Percentiles rank a stretch among this genome's conserved stretches.
Conservation (phyloP, 305 asterid genomes). For the Fraxinus latifolia region DNA sequence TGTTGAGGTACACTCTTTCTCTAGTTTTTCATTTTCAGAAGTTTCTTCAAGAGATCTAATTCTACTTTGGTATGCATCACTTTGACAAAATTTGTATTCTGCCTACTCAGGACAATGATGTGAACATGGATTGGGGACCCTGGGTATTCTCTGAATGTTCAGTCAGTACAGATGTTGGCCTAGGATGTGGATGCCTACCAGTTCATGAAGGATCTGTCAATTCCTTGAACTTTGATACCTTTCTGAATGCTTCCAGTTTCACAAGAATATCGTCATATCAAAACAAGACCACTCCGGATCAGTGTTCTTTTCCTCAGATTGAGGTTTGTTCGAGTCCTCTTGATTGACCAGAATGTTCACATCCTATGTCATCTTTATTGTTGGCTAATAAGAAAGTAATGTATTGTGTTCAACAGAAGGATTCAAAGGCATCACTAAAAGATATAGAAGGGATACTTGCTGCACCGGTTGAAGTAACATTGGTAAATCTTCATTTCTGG, state of each 20-base stretch:
- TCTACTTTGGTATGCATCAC: not conserved
- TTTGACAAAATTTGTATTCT: slow-evolving; percentile 20
- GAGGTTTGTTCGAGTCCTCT: slow-evolving; percentile 27
- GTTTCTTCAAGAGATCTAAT: slow-evolving; percentile 15
- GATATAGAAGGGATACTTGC: slow-evolving; percentile 28
- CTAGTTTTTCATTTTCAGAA: slow-evolving; percentile 17
- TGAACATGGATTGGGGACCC: slow-evolving; percentile 61
- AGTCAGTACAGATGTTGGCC: slow-evolving; percentile 26
- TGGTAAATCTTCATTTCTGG: slow-evolving; percentile 27
- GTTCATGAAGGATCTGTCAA: slow-evolving; percentile 50
- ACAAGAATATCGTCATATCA: slow-evolving; percentile 31
- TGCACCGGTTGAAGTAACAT: slow-evolving; percentile 23
- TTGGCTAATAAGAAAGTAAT: slow-evolving; percentile 26
- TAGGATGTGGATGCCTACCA: slow-evolving; percentile 39
- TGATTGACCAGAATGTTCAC: slow-evolving; percentile 24
- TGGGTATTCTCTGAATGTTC: slow-evolving; percentile 61
- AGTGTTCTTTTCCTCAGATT: slow-evolving; percentile 27
- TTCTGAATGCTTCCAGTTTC: slow-evolving; percentile 29
- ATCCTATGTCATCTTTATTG: slow-evolving; percentile 26
- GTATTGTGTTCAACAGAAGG: slow-evolving; percentile 27
- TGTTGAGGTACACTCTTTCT: slow-evolving; percentile 50
- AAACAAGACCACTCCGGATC: slow-evolving; percentile 25
- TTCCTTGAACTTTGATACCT: slow-evolving; percentile 62
- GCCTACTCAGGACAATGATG: slow-evolving; percentile 53
- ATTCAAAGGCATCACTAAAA: slow-evolving; percentile 29